Evolutionary conservation across 1,284 basidiomycete species (phyloP).

Genomic region (Ustilago trichophora): DNA sequence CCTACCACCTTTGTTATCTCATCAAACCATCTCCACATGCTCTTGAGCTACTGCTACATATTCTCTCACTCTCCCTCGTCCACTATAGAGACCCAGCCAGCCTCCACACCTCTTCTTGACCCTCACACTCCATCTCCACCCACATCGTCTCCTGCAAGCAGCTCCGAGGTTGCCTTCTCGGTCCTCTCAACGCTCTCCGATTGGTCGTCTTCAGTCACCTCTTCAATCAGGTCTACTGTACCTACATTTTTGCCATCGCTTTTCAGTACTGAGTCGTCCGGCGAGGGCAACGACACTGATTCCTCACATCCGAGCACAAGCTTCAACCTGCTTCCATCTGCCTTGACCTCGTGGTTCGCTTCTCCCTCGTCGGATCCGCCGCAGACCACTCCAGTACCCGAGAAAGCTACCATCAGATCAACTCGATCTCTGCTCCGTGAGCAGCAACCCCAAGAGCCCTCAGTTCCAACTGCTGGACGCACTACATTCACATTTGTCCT

Average conservation of each 20-base stretch:
- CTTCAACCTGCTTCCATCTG: not conserved
- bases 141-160: not conserved
- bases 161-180: not conserved
- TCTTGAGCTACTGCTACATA: constrained; percentile 28
- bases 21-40: constrained; percentile 14
- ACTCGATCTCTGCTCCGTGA: not conserved
- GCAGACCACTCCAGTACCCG: not conserved
- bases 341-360: constrained; percentile 16
- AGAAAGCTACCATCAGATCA: not conserved
- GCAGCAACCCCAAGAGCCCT: not conserved
- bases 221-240: constrained; percentile 6
- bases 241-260: not conserved
- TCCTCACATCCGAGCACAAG: not conserved
- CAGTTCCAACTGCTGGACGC: constrained; percentile 1
- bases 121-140: not conserved
- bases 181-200: constrained; percentile 2
- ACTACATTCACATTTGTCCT: constrained; percentile 47
- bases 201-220: constrained; percentile 1
- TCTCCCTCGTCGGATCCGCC: not conserved
- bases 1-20: no score
- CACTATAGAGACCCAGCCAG: not conserved
- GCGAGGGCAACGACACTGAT: not conserved
- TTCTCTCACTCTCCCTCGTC: constrained; percentile 26
- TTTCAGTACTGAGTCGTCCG: not conserved
- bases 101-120: not conserved